Base-by-base conservation (phyloP, 1,284 basidiomycete genomes). In the Melanopsichium pennsylvanicum region DNA sequence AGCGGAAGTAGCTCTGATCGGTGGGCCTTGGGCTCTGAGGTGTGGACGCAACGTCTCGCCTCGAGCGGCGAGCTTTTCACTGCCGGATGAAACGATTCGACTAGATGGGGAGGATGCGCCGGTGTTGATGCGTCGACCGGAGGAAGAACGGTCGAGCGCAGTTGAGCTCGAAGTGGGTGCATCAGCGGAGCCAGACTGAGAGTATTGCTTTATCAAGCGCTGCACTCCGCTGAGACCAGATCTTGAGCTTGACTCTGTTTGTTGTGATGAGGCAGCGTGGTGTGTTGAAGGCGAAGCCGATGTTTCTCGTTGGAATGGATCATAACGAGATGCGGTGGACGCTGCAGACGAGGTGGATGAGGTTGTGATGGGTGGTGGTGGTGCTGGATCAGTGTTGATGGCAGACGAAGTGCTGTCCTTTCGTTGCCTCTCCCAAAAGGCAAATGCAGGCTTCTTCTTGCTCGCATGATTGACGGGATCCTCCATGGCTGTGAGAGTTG, bases 401-500 rank as follows among this genome's bases (percentile, higher is more conserved):
- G 44, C 19, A 11, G 46, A 27, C 4, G 37, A 26, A 12, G 54
- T 40, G 44, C 44, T 54, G 36, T 52, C 42, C 23, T 54, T 54
- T 37, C 50, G 41, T 26, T 58, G 64, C 18, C 64, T 31, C 25
- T 68, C 64, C 64, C 64, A 68, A 18, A 68, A 68, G 13, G 64
- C 64, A 39, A 68, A 62, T 3, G 59, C 55, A 18, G 59, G 59
- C 47, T 55, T 68, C 46, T 62, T 68, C 29, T 62, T 62, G 25
- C 15, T 36, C 15, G 45, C 22, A 9, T 41, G 52, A 15, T 43
- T 51, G n/a, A 62, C 39, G 2, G 64, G 59, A 15, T 54, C 64
- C 54, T 68, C 64, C 64, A 68, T 68, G 34, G n/a, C 32, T 26
- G 48, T n/a, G n/a, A n/a, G n/a, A n/a, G n/a, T n/a, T n/a, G n/a